phyloP scores from a whole-genome alignment of 345 rosid genomes.

The Salix suchowensis region DNA sequence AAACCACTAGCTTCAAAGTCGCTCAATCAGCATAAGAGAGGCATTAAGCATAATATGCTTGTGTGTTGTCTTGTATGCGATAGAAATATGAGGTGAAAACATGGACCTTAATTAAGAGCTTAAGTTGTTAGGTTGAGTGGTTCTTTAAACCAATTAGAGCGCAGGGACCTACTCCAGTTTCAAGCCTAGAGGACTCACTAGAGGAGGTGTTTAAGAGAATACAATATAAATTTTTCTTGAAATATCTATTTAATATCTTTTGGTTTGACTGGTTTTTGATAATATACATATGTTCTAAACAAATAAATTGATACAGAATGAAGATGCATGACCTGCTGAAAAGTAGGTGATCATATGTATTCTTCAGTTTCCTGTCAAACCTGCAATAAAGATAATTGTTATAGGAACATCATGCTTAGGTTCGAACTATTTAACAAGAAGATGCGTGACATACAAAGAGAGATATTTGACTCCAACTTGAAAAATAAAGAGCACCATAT shows the following conservation, averaged over 20 bases:
- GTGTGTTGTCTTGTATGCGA: background rate
- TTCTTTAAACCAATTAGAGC: background rate
- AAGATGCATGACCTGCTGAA: conserved; percentile 72
- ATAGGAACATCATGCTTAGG: background rate
- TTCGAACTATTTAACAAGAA: background rate
- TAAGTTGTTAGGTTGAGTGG: background rate
- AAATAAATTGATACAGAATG: background rate
- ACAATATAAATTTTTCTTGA: too few relatives aligned
- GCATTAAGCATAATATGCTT: background rate
- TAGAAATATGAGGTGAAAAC: background rate
- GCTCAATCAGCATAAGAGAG: background rate
- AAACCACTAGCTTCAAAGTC: background rate
- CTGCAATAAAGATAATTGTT: conserved; percentile 38
- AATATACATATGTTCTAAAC: too few relatives aligned
- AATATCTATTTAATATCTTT: too few relatives aligned
- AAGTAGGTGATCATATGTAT: conserved; percentile 84
- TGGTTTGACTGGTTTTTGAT: too few relatives aligned
- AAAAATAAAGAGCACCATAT: background rate
- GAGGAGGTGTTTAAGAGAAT: background rate
- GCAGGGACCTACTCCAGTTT: background rate
- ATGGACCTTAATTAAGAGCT: background rate
- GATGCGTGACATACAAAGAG: background rate
- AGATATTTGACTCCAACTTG: background rate
- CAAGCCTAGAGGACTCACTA: background rate
- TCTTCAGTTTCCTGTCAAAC: conserved; percentile 89